Evolutionary conservation across 805 yeast species (phyloP).

Genomic region (Yarrowia keelungensis): DNA sequence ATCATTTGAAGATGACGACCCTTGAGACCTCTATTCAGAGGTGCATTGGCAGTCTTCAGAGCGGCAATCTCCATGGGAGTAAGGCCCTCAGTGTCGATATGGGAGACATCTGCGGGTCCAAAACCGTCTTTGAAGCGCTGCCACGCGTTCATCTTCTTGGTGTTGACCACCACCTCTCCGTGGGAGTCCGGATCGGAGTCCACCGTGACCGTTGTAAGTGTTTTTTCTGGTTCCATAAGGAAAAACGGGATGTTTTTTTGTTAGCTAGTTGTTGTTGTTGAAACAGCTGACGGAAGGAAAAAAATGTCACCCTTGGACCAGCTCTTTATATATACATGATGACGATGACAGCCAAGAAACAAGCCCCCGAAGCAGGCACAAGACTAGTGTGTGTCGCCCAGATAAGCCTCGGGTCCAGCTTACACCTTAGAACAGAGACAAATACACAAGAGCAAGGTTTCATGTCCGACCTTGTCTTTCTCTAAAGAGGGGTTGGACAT

Average conservation of each 20-base stretch:
- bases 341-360: no score
- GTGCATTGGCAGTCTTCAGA: constrained; percentile 59
- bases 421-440: background rate
- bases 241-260: background rate
- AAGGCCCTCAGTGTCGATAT: constrained; percentile 50
- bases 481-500: constrained; percentile 21
- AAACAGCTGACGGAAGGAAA: background rate
- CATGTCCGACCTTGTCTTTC: constrained; percentile 10
- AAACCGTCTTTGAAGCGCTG: constrained; percentile 27
- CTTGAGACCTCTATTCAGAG: constrained; percentile 56
- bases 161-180: constrained; percentile 24
- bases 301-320: no score
- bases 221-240: constrained; percentile 21
- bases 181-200: constrained; percentile 35
- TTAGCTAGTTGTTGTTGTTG: background rate
- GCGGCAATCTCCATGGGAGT: constrained; percentile 51
- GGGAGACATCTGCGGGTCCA: constrained; percentile 41
- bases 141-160: constrained; percentile 30
- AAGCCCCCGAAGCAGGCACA: no score
- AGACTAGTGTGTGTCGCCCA: background rate
- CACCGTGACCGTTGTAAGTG: constrained; percentile 14
- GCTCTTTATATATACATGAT: no score
- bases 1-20: constrained; percentile 61
- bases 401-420: constrained; percentile 25
- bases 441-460: constrained; percentile 5